phyloP scores from a whole-genome alignment of 2,329 filamentous ascomycete species.

The Dichotomopilus funicola region DNA sequence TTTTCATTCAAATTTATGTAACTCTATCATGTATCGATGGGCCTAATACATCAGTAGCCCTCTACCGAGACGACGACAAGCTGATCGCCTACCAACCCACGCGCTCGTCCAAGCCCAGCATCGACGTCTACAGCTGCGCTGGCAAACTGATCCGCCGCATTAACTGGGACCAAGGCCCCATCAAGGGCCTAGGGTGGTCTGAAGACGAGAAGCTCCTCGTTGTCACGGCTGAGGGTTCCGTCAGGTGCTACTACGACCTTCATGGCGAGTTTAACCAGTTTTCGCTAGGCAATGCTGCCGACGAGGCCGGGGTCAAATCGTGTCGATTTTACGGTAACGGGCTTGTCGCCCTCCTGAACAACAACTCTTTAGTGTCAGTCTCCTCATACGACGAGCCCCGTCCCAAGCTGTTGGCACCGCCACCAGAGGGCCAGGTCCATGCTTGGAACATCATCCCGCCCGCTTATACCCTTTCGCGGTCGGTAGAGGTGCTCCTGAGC shows the following conservation, averaged over 20 bases:
- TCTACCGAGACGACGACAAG: slow-evolving; percentile 84
- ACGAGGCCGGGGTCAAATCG: slow-evolving; percentile 79
- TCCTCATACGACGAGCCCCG: slow-evolving; percentile 85
- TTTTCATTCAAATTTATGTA: neutral
- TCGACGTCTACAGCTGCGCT: slow-evolving; percentile 90
- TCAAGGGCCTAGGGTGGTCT: slow-evolving; percentile 90
- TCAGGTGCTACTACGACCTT: slow-evolving; percentile 85
- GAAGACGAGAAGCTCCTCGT: slow-evolving; percentile 90
- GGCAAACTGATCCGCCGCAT: slow-evolving; percentile 82
- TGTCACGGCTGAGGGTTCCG: slow-evolving; percentile 81
- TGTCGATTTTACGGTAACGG: slow-evolving; percentile 85
- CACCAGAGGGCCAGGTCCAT: slow-evolving; percentile 71
- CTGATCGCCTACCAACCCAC: slow-evolving; percentile 70
- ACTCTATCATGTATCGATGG: neutral
- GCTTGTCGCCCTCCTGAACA: slow-evolving; percentile 85
- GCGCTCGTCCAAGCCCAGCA: slow-evolving; percentile 68
- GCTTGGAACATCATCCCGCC: slow-evolving; percentile 89
- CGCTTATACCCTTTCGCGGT: slow-evolving; percentile 79
- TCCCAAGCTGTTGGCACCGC: slow-evolving; percentile 70
- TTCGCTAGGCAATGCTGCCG: slow-evolving; percentile 80
- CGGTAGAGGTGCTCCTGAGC: slow-evolving; percentile 85
- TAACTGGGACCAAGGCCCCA: slow-evolving; percentile 82
- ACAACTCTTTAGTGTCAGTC: slow-evolving; percentile 83
- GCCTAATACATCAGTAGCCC: slow-evolving; percentile 45
- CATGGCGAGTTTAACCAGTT: slow-evolving; percentile 94